phyloP scores from a whole-genome alignment of 345 rosid species.

The Nasturtium officinale region DNA sequence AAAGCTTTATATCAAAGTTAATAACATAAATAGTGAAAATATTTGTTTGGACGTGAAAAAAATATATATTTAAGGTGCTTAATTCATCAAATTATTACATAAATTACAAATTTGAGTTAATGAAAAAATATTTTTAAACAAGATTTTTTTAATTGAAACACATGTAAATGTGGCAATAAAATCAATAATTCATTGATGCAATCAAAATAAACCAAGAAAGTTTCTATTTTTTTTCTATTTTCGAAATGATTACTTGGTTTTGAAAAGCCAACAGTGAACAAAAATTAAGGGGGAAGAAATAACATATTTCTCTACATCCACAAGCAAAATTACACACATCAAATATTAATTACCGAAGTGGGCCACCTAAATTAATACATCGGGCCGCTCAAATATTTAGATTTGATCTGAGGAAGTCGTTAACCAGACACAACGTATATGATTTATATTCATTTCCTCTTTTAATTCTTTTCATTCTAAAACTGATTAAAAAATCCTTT shows the following conservation, averaged over 20 bases:
- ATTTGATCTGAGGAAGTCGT: slow-evolving; percentile 46
- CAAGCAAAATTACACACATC: not conserved
- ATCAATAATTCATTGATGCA: not conserved
- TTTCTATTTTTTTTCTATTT: not conserved
- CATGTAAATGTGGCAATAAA: slow-evolving; percentile 3
- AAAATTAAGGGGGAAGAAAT: not conserved
- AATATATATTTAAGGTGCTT: too few relatives aligned
- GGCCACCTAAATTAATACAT: slow-evolving; percentile 27
- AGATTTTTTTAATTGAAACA: not conserved
- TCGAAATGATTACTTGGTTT: not conserved
- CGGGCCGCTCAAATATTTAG: slow-evolving; percentile 24
- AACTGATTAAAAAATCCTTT: not conserved
- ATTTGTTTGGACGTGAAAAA: too few relatives aligned
- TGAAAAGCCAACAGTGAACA: not conserved
- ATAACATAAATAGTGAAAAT: too few relatives aligned
- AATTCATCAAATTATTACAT: too few relatives aligned
- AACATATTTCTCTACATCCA: not conserved
- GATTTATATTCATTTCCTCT: slow-evolving; percentile 24
- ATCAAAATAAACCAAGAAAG: not conserved
- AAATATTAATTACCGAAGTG: slow-evolving; percentile 4
- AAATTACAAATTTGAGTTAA: too few relatives aligned
- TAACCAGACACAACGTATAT: slow-evolving; percentile 39
- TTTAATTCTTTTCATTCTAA: not conserved
- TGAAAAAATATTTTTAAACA: too few relatives aligned
- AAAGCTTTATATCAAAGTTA: too few relatives aligned